Percentiles rank a stretch among this genome's conserved stretches.
These are phyloP conservation scores for Fusarium sp. DNA, from an alignment of 2,329 filamentous ascomycete genomes.

Conservation along the genomic window DNA sequence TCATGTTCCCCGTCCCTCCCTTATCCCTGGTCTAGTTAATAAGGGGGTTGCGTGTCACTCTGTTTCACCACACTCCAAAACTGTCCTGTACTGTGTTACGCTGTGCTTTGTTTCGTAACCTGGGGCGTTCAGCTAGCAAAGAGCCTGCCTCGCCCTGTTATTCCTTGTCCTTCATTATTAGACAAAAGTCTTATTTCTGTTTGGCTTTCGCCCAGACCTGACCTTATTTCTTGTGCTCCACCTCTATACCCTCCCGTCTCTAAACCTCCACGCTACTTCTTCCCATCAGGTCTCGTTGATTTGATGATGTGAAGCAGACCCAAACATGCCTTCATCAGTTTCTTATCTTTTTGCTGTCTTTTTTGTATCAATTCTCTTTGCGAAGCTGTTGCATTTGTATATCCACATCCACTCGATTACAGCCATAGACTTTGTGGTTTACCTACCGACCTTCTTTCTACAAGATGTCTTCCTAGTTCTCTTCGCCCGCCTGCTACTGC, in stretches of 20 bases:
- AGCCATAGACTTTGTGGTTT: conserved; percentile 46
- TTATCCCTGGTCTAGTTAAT: background rate
- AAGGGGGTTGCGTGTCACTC: conserved; percentile 38
- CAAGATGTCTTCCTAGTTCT: conserved; percentile 46
- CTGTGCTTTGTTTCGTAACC: conserved; percentile 12
- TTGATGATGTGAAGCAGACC: conserved; percentile 41
- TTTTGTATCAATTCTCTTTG: conserved; percentile 46
- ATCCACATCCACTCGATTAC: conserved; percentile 47
- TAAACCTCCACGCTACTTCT: background rate
- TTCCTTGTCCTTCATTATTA: background rate
- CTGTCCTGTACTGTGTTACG: conserved; percentile 1
- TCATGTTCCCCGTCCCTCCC: background rate
- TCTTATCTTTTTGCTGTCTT: conserved; percentile 50
- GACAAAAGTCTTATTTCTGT: conserved; percentile 36
- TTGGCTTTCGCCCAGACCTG: conserved; percentile 43
- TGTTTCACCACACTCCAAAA: conserved; percentile 37
- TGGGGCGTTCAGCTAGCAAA: conserved; percentile 28
- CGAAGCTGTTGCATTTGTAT: conserved; percentile 49
- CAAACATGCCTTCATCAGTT: conserved; percentile 43
- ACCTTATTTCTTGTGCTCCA: conserved; percentile 25
- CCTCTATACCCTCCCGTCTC: conserved; percentile 7
- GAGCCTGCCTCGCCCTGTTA: background rate
- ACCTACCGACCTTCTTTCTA: conserved; percentile 49
- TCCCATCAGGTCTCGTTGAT: conserved; percentile 15
- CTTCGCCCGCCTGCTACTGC: conserved; percentile 44